Conservation (phyloP, 768 basidiomycete genomes). For the Lyophyllum shimeji region DNA sequence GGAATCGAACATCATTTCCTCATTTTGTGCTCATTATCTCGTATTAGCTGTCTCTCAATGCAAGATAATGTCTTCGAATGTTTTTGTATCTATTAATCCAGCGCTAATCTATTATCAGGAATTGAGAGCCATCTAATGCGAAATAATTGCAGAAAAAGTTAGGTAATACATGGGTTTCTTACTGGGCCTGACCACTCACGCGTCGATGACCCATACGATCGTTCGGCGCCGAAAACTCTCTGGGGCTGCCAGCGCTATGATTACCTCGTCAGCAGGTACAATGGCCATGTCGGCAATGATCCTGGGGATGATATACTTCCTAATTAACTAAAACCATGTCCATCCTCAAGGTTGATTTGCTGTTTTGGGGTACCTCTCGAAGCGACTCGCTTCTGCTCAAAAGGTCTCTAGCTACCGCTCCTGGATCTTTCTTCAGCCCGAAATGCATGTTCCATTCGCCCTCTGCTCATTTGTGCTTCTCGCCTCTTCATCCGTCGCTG, state of each 20-base stretch:
- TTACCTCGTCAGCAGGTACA: conserved; percentile 11
- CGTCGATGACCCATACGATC: conserved; percentile 4
- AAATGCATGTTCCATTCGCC: conserved; percentile 8
- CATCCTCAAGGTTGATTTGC: conserved; percentile 2
- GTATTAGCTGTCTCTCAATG: too few species aligned
- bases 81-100: too few species aligned
- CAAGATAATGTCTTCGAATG: too few species aligned
- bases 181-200: conserved; percentile 14
- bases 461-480: background rate
- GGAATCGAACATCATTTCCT: too few species aligned
- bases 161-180: too few species aligned
- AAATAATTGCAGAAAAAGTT: too few species aligned
- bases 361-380: background rate
- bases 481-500: conserved; percentile 8
- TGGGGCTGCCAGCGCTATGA: background rate
- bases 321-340: background rate
- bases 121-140: too few species aligned
- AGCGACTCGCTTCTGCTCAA: background rate
- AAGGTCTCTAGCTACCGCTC: background rate
- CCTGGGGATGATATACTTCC: background rate
- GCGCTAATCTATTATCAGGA: too few species aligned
- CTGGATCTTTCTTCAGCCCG: background rate
- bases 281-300: background rate
- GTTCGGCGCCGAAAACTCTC: background rate
- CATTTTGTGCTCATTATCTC: too few species aligned